Evolutionary conservation across 768 basidiomycete species (phyloP), one percentile per base, ranked within the genome.

Genomic region (Gautieria morchelliformis): DNA sequence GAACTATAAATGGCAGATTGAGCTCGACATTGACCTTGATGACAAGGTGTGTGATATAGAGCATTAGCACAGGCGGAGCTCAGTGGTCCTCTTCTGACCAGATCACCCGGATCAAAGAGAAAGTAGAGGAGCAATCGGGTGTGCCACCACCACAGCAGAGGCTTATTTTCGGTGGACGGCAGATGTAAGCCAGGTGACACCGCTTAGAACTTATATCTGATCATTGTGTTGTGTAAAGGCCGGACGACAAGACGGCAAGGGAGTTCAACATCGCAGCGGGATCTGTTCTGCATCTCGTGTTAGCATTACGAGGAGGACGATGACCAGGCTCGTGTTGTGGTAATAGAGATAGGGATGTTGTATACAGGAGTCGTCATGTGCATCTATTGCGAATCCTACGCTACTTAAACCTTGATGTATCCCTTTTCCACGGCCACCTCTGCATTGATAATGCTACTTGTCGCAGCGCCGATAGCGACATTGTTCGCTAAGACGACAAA

Each of bases 61-160:
- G 9, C 8, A 44, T 2, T 14, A 12, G 7, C 19, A 12, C 3
- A 44, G 19, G 8, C 17, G 7, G 4, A 44, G n/a, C 42, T 44
- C 11, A 44, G 1, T 5, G 14, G 42, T 44, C 2, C 17, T 44
- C 10, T 14, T 17, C n/a, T 37, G 39, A 24, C 41, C 67, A 98
- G 95, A 90, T 96, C 66, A 77, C 83, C 47, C 83, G 89, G 63
- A 93, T 98, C 73, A 98, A 98, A 76, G 93, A 95, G 79, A 89
- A 90, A 70, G 92, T 97, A 9, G 95, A 98, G 70, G 94, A 97
- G 75, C 94, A 97, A 73, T 93, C 93, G 6, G 95, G 95, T 62
- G 95, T 98, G 42, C 95, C 95, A 22, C 95, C 95, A 60, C 89
- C 78, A 44, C 95, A 98, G 71, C 95, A 98, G 70, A 83, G 95